Evolutionary conservation across 768 basidiomycete genomes (phyloP).

Genomic region (Rhodotorula graminis): DNA sequence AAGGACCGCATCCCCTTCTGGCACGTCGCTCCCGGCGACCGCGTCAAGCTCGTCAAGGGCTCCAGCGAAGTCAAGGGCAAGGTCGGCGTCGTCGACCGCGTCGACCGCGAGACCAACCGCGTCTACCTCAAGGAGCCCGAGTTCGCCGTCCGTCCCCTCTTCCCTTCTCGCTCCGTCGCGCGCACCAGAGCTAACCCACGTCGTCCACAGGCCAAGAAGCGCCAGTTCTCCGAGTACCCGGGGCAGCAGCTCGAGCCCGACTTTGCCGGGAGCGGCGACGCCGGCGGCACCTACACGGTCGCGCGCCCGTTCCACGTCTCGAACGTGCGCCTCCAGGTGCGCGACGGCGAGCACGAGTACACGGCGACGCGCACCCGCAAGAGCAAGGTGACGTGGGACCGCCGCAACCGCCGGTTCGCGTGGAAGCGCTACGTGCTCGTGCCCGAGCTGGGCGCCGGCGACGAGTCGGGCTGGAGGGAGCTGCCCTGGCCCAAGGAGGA

Average conservation of each 20-base stretch:
- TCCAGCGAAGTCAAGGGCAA: slow-evolving; percentile 30
- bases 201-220: slow-evolving; percentile 31
- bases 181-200: background rate
- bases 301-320: slow-evolving; percentile 36
- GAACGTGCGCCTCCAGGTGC: slow-evolving; percentile 36
- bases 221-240: slow-evolving; percentile 30
- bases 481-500: slow-evolving; percentile 37
- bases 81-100: slow-evolving; percentile 32
- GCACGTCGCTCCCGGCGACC: slow-evolving; percentile 39
- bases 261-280: slow-evolving; percentile 5
- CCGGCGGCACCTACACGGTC: slow-evolving; percentile 4
- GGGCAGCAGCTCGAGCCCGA: slow-evolving; percentile 27
- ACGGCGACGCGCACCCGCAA: slow-evolving; percentile 27
- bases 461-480: slow-evolving; percentile 27
- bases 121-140: slow-evolving; percentile 36
- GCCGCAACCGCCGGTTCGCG: slow-evolving; percentile 16
- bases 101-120: slow-evolving; percentile 38
- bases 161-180: background rate
- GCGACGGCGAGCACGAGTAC: slow-evolving; percentile 31
- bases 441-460: slow-evolving; percentile 16
- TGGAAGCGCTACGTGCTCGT: slow-evolving; percentile 37
- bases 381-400: slow-evolving; percentile 32
- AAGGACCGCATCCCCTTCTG: slow-evolving; percentile 43
- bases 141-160: slow-evolving; percentile 25
- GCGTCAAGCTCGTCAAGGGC: slow-evolving; percentile 39